Evolutionary conservation across 352 stramenopile genomes (phyloP), one percentile per base, ranked within the genome.

Genomic region (Globisporangium heterothallicum): DNA sequence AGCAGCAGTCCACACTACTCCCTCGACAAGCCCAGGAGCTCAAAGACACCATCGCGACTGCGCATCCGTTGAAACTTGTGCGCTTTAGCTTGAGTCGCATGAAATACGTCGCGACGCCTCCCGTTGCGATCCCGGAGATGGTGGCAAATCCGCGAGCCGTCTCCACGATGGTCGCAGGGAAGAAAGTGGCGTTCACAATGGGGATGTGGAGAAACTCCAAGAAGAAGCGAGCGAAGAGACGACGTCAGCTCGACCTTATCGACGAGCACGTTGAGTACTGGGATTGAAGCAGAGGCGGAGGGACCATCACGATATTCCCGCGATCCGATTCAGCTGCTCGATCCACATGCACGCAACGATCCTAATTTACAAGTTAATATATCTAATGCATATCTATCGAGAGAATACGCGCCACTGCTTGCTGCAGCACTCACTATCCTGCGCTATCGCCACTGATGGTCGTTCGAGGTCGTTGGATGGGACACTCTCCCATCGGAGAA

Each of bases 41-140:
- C 36, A 60, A 60, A 12, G 26, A 18, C 19, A 12, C 30, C 18
- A 56, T 60, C 21, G 6, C 57, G 12, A 22, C 22, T 8, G n/a
- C 30, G 25, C 45, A 56, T 24, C 24, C 22, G 18, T 19, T 18
- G 24, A 34, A 27, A 24, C 43, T 57, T 12, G 49, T 56, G 41
- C 43, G 46, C 22, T 58, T 61, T 19, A 49, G 44, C 30, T 38
- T 58, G 21, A 22, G 32, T 4, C 24, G 41, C 41, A 57, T 60
- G 53, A 22, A 46, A 4, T 46, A 55, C 45, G 26, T 34, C 19
- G 49, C 38, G 4, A 60, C 49, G 10, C 48, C 41, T 10, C 50
- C 38, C 4, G 35, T 55, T 26, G 49, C 16, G 13, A 55, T 55
- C 34, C 49, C 38, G 13, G 38, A 18, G 49, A 55, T 29, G 13